These are phyloP conservation scores for Salix caprea DNA, from an alignment of 345 rosid genomes.

Conservation along the genomic window DNA sequence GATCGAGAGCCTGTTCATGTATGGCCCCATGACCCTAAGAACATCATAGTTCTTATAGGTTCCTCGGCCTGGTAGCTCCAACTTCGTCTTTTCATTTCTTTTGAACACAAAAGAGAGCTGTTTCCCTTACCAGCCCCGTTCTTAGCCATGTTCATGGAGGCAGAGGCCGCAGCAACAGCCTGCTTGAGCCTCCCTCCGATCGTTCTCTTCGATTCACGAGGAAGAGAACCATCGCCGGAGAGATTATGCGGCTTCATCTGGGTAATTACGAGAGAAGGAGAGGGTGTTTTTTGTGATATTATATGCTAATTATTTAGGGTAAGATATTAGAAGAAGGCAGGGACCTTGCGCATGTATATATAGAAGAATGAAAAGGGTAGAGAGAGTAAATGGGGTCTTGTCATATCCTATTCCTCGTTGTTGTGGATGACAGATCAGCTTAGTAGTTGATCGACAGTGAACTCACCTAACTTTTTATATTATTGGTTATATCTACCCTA, in stretches of 20 bases:
- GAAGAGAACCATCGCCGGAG: slow-evolving; percentile 24
- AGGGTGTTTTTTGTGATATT: not conserved
- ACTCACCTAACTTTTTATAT: not conserved
- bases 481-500: not conserved
- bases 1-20: slow-evolving; percentile 18
- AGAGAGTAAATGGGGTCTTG: slow-evolving; percentile 4
- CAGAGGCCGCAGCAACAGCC: slow-evolving; percentile 28
- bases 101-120: not conserved
- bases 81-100: slow-evolving; percentile 34
- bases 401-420: not conserved
- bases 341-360: too few species aligned
- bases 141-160: slow-evolving; percentile 4
- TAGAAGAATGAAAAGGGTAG: not conserved
- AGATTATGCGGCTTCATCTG: slow-evolving; percentile 40
- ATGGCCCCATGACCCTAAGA: slow-evolving; percentile 60
- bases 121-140: slow-evolving; percentile 4
- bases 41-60: slow-evolving; percentile 59
- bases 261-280: not conserved
- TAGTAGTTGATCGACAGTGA: not conserved
- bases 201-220: slow-evolving; percentile 32
- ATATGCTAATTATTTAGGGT: not conserved
- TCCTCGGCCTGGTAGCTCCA: slow-evolving; percentile 32
- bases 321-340: not conserved
- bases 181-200: slow-evolving; percentile 40
- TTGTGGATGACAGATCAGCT: slow-evolving; percentile 31